Evolutionary conservation across 768 basidiomycete genomes (phyloP), one percentile per base, ranked within the genome.

Genomic region (Russula brevipes): DNA sequence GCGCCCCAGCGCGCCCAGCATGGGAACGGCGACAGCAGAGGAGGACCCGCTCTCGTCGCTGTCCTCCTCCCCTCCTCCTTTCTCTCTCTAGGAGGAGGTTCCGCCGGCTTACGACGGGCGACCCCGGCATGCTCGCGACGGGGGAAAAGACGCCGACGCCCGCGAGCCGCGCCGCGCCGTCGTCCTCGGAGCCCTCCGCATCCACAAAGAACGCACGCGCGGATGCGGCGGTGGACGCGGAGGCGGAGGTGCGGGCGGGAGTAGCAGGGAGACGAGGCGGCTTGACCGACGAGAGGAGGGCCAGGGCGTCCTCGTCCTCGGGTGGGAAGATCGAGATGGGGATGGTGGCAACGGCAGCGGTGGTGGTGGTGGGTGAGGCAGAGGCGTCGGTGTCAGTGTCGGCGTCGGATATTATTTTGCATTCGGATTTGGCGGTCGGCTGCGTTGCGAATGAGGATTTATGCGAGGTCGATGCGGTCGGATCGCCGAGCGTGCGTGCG

Each of bases 101-200:
- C 47, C 46, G 36, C 49, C 55, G 63, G 41, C 59, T 67, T 52
- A 81, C 72, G 16, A 79, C 79, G 0, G 89, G 89, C 44, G 88
- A 89, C 35, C 86, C 76, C 5, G 89, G 84, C 66, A 77, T 76
- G 35, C 87, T 88, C 19, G 79, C 79, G 46, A 82, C 84, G 54
- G 89, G 89, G 7, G 88, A 90, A 69, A 91, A 86, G 39, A 86
- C 79, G 39, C 83, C 87, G 35, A 85, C 88, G 12, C 88, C 89
- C 0, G 87, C 82, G 49, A 90, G 76, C 10, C 64, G 67, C 39
- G 54, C 59, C 4, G 62, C 67, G 19, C 62, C 56, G 54, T 65
- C 66, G 6, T 59, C 54, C 6, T 67, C 62, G n/a, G 42, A 45
- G 33, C 51, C 31, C 30, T 51, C 61, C 3, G 41, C 61, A 8